Evolutionary conservation across 1,284 basidiomycete genomes (phyloP), one percentile per base, ranked within the genome.

Genomic region (Agaricales sp.): DNA sequence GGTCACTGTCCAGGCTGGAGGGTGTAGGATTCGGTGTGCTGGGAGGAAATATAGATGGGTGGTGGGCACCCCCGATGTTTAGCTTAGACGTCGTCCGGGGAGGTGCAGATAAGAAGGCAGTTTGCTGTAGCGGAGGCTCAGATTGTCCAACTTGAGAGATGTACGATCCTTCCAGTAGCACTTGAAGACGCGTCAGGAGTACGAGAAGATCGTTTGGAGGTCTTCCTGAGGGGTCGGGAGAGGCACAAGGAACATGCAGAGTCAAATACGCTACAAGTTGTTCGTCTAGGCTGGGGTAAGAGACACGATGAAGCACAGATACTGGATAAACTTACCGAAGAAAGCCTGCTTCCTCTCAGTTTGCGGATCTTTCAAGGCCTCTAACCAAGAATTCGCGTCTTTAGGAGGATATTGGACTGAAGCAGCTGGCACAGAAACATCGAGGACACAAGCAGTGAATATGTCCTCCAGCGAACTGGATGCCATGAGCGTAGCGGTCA

Each of bases 91-190:
- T 65, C 1, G 69, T 67, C 3, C 75, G 70, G 25, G 78, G 75
- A 45, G 76, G 75, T 11, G 69, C 66, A n/a, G 71, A 62, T 8
- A 71, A 56, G 52, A 59, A 67, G n/a, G 68, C 59, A n/a, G 67
- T 62, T 20, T 67, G 63, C 6, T 67, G 62, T 2, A 64, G 57
- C 20, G 49, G 46, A 37, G 55, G 49, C 25, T 55, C 54, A 45
- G 52, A 46, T 53, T 26, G 47, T 46, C 51, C 43, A 22, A 66
- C 65, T 50, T 70, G 71, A 1, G 88, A 81, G 30, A 92, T 87
- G 61, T 92, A 92, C 1, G 80, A 80, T 0, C 87, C 85, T 43
- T 91, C 87, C 39, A 90, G 74, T 1, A 88, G 80, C 19, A 92
- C 68, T 65, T 92, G 84, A 2, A 87, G 63, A 58, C 85, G 82